Percentiles rank a stretch among this genome's conserved stretches.
Conservation (phyloP, 2,329 filamentous ascomycete species). For the Daldinia sp. region DNA sequence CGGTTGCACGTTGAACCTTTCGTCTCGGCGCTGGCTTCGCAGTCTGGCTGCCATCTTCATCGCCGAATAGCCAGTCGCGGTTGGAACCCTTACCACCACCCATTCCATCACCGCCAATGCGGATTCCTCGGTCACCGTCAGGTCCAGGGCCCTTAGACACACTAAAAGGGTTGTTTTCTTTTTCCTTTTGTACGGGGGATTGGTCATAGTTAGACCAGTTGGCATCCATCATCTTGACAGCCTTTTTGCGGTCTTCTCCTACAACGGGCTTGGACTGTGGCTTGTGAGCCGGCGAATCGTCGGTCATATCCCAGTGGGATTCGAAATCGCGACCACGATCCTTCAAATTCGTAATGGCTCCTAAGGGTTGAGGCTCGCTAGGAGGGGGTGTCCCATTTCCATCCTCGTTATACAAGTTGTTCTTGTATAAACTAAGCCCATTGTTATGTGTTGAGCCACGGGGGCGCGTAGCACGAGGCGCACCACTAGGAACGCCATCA, state of each 20-base stretch:
- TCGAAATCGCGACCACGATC: slow-evolving; percentile 80
- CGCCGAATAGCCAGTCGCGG: slow-evolving; percentile 66
- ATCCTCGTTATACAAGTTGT: slow-evolving; percentile 73
- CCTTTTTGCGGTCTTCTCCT: slow-evolving; percentile 70
- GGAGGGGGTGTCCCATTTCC: slow-evolving; percentile 50
- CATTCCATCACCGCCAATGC: slow-evolving; percentile 71
- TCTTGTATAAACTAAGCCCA: slow-evolving; percentile 77
- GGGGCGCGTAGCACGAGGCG: slow-evolving; percentile 57
- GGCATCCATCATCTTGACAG: slow-evolving; percentile 76
- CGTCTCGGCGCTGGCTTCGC: slow-evolving; percentile 50
- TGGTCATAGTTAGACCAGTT: slow-evolving; percentile 66
- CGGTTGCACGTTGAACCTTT: slow-evolving; percentile 45
- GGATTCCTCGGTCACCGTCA: slow-evolving; percentile 51
- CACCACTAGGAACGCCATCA: slow-evolving; percentile 67
- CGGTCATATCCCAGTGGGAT: slow-evolving; percentile 78
- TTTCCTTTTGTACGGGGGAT: slow-evolving; percentile 65
- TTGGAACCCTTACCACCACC: slow-evolving; percentile 65
- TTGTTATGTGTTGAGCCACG: slow-evolving; percentile 70
- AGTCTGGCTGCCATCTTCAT: slow-evolving; percentile 54
- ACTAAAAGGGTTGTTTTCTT: slow-evolving; percentile 56
- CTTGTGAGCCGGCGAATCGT: slow-evolving; percentile 66
- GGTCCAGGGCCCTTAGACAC: slow-evolving; percentile 37
- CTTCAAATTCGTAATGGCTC: slow-evolving; percentile 75
- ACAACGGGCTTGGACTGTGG: slow-evolving; percentile 54
- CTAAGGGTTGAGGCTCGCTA: slow-evolving; percentile 58